Percentiles rank a stretch among this genome's conserved stretches.
These are phyloP conservation scores for Xerocomellus amylosporus DNA, from an alignment of 768 basidiomycete genomes.

Conservation along the genomic window DNA sequence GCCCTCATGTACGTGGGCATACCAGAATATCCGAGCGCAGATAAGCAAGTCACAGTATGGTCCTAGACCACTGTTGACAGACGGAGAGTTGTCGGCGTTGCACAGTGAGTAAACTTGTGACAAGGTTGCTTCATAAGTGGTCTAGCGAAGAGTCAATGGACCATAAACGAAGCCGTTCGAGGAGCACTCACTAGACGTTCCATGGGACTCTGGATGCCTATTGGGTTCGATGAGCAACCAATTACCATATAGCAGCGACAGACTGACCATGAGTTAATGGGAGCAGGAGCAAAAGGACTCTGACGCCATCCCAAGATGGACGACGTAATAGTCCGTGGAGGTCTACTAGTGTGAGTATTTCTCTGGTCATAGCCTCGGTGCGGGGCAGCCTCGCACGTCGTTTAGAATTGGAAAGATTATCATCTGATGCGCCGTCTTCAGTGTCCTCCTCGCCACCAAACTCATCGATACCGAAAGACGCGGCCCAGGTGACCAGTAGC, in stretches of 20 bases:
- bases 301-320: constrained; percentile 85
- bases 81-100: constrained; percentile 44
- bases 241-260: background rate
- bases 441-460: constrained; percentile 52
- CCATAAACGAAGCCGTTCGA: background rate
- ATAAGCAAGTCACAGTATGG: constrained; percentile 59
- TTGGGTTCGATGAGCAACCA: constrained; percentile 6
- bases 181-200: constrained; percentile 21
- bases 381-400: constrained; percentile 49
- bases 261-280: constrained; percentile 80
- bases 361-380: constrained; percentile 67
- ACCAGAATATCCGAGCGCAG: constrained; percentile 86
- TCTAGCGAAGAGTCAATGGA: constrained; percentile 34
- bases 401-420: constrained; percentile 35
- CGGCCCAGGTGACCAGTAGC: constrained; percentile 84
- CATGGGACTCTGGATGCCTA: constrained; percentile 28
- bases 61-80: constrained; percentile 47
- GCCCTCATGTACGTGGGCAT: constrained; percentile 82
- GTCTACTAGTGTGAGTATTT: constrained; percentile 80
- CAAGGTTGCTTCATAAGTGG: constrained; percentile 76
- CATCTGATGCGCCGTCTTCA: constrained; percentile 6
- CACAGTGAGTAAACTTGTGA: constrained; percentile 82
- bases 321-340: constrained; percentile 72
- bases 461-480: constrained; percentile 85
- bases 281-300: constrained; percentile 71